Percentiles rank a stretch among this genome's conserved stretches.
Conservation (phyloP, 2,329 filamentous ascomycete genomes). For the Corynespora cassiicola region DNA sequence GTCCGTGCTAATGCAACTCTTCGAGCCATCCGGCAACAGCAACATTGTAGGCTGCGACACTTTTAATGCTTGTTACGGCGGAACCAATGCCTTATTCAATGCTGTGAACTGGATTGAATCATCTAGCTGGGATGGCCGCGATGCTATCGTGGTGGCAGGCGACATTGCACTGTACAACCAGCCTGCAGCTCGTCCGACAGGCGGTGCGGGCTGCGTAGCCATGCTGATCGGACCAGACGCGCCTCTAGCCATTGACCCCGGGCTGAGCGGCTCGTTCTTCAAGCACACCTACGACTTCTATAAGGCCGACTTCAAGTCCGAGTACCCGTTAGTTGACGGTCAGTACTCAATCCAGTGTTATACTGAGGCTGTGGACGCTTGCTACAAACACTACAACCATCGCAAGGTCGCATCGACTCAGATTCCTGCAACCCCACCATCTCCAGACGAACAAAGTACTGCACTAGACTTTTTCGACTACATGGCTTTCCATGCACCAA, state of each 20-base stretch:
- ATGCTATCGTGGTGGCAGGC: slow-evolving; percentile 55
- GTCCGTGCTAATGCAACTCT: slow-evolving; percentile 56
- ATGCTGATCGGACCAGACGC: slow-evolving; percentile 56
- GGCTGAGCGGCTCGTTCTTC: slow-evolving; percentile 53
- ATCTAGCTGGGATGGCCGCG: slow-evolving; percentile 54
- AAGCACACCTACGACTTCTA: slow-evolving; percentile 58
- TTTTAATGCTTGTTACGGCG: slow-evolving; percentile 58
- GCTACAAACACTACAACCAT: slow-evolving; percentile 56
- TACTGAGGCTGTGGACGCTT: slow-evolving; percentile 53
- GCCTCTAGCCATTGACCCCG: slow-evolving; percentile 52
- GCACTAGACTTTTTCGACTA: slow-evolving; percentile 56
- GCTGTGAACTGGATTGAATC: slow-evolving; percentile 57
- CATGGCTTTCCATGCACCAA: slow-evolving; percentile 57
- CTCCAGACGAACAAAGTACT: slow-evolving; percentile 45
- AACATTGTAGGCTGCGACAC: slow-evolving; percentile 57
- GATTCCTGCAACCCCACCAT: slow-evolving; percentile 45
- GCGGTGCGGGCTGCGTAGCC: slow-evolving; percentile 55
- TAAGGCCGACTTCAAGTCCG: slow-evolving; percentile 56
- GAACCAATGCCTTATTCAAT: slow-evolving; percentile 58
- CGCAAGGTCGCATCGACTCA: slow-evolving; percentile 45
- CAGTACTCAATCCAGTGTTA: slow-evolving; percentile 58
- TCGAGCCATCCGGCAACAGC: slow-evolving; percentile 51
- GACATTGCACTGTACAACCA: slow-evolving; percentile 59
- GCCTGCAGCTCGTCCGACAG: slow-evolving; percentile 54
- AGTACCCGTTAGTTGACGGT: slow-evolving; percentile 57